phyloP scores from a whole-genome alignment of 208 protist genomes.

The Phytomonas sp. region DNA sequence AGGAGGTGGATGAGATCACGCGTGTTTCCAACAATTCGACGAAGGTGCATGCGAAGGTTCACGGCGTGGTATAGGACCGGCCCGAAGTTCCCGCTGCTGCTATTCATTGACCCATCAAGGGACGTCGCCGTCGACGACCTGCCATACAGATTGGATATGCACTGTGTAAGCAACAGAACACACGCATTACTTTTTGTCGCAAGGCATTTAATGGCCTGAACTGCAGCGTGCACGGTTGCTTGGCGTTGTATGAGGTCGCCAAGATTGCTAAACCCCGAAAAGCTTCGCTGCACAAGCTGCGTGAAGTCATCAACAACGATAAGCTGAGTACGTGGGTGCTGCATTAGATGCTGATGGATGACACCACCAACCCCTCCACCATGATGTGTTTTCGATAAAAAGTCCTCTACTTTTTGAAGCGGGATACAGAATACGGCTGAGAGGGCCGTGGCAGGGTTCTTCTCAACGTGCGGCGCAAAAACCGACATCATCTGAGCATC shows the following conservation, averaged over 20 bases:
- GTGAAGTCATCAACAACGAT: constrained; percentile 59
- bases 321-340: constrained; percentile 16
- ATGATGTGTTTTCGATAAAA: not conserved
- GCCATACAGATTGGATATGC: not conserved
- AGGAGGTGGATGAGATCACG: constrained; percentile 21
- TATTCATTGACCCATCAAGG: constrained; percentile 4
- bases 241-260: constrained; percentile 39
- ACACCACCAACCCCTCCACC: constrained; percentile 12
- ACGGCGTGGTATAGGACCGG: constrained; percentile 56
- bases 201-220: constrained; percentile 44
- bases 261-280: constrained; percentile 11
- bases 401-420: not conserved
- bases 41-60: constrained; percentile 51
- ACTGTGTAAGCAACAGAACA: constrained; percentile 41
- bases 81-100: constrained; percentile 24
- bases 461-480: not conserved
- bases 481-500: constrained; percentile 5
- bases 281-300: constrained; percentile 33
- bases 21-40: constrained; percentile 7
- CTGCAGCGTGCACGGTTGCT: constrained; percentile 22
- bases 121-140: not conserved
- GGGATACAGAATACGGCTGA: not conserved
- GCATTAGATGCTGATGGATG: constrained; percentile 15
- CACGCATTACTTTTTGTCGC: constrained; percentile 27
- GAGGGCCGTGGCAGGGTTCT: not conserved